Percentiles rank a stretch among this genome's conserved stretches.
These are phyloP conservation scores for Lathyrus aphaca DNA, from an alignment of 306 rosid species.

Conservation along the genomic window DNA sequence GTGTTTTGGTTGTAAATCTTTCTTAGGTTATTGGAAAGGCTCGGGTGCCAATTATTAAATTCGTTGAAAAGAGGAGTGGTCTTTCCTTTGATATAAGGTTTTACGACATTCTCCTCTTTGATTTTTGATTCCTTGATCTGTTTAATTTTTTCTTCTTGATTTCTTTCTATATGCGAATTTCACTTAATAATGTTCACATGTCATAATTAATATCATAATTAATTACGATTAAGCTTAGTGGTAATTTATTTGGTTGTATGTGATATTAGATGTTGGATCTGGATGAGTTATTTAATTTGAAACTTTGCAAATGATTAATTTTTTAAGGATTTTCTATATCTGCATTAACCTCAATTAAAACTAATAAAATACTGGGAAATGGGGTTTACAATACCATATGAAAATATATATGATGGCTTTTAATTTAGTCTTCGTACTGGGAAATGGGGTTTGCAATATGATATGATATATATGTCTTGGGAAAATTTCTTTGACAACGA, in stretches of 20 bases:
- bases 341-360: background rate
- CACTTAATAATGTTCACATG: background rate
- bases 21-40: slow-evolving; percentile 91
- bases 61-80: slow-evolving; percentile 79
- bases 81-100: slow-evolving; percentile 91
- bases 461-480: background rate
- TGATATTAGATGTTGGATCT: slow-evolving; percentile 27
- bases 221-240: background rate
- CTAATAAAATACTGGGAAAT: slow-evolving; percentile 6
- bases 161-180: slow-evolving; percentile 3
- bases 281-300: slow-evolving; percentile 30
- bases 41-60: slow-evolving; percentile 93
- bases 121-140: slow-evolving; percentile 5
- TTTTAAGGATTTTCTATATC: slow-evolving; percentile 4
- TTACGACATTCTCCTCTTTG: slow-evolving; percentile 16
- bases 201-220: slow-evolving; percentile 4
- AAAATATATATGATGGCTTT: slow-evolving; percentile 25
- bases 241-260: background rate
- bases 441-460: slow-evolving; percentile 14
- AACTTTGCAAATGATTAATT: background rate
- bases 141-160: background rate
- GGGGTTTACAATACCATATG: slow-evolving; percentile 8
- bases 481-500: background rate
- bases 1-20: slow-evolving; percentile 36
- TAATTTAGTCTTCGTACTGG: background rate